phyloP scores from a whole-genome alignment of 2,329 filamentous ascomycete genomes.

The Colletotrichum magnum region DNA sequence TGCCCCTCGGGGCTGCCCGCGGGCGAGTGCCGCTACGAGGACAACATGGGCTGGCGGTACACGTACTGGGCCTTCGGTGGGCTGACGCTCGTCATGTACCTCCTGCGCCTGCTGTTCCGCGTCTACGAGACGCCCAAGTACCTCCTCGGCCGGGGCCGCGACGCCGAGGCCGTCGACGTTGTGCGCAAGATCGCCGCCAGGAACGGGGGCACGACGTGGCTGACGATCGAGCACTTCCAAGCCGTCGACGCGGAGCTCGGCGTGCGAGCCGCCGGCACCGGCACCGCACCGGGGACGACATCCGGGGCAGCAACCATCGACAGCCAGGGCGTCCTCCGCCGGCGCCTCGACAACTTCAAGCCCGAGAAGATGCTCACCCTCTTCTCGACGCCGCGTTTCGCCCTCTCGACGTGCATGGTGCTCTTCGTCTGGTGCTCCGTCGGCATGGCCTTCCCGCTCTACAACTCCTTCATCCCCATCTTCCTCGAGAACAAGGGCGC shows the following conservation, averaged over 20 bases:
- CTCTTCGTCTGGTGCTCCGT: conserved; percentile 71
- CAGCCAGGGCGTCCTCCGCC: conserved; percentile 50
- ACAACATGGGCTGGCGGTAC: conserved; percentile 62
- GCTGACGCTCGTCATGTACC: conserved; percentile 53
- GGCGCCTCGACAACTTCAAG: conserved; percentile 66
- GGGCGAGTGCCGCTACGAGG: conserved; percentile 45
- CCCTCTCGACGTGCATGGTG: conserved; percentile 67
- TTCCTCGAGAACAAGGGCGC: conserved; percentile 47
- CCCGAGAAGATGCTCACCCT: conserved; percentile 66
- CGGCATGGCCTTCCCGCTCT: conserved; percentile 69
- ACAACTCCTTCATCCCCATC: conserved; percentile 62
- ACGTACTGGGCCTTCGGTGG: conserved; percentile 55
- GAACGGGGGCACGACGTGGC: conserved; percentile 45
- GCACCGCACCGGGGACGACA: conserved; percentile 40
- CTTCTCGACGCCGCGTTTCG: conserved; percentile 62
- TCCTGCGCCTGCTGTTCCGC: conserved; percentile 53
- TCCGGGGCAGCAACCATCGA: background rate
- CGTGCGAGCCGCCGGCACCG: conserved; percentile 40
- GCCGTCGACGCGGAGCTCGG: conserved; percentile 38
- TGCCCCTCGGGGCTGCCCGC: conserved; percentile 46
- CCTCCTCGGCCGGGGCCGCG: conserved; percentile 53
- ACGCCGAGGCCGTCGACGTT: conserved; percentile 57
- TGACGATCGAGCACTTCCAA: conserved; percentile 45
- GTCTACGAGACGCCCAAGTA: conserved; percentile 58
- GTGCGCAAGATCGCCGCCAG: conserved; percentile 55